Conservation (phyloP, 1,284 basidiomycete species). For the Malassezia caprae region DNA sequence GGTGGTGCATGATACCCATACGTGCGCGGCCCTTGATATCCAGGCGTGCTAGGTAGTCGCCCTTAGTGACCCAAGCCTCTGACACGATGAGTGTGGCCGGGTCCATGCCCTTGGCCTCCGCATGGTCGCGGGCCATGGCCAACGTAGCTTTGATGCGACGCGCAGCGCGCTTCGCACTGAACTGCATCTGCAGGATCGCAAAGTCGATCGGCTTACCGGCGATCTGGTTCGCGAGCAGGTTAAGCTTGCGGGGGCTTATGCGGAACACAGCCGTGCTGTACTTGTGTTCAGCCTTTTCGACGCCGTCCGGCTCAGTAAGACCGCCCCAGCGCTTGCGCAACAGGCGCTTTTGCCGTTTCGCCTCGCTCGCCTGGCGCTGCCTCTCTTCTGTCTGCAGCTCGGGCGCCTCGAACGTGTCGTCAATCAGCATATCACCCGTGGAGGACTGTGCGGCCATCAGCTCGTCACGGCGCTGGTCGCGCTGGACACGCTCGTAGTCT, state of each 20-base stretch:
- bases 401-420: constrained; percentile 27
- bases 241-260: constrained; percentile 83
- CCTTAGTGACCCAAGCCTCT: constrained; percentile 88
- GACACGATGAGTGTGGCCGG: constrained; percentile 69
- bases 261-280: constrained; percentile 83
- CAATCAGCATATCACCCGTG: constrained; percentile 35
- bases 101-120: constrained; percentile 67
- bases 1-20: constrained; percentile 67
- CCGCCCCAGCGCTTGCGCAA: constrained; percentile 37
- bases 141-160: constrained; percentile 78
- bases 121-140: constrained; percentile 75
- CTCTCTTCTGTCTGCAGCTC: constrained; percentile 21
- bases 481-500: constrained; percentile 23
- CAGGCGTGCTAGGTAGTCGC: constrained; percentile 59
- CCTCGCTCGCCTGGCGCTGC: constrained; percentile 20
- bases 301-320: constrained; percentile 23
- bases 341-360: constrained; percentile 25
- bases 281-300: constrained; percentile 59
- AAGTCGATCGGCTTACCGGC: constrained; percentile 58
- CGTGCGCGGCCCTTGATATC: constrained; percentile 79
- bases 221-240: constrained; percentile 76
- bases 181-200: constrained; percentile 92
- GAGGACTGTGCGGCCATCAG: constrained; percentile 31
- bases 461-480: constrained; percentile 25
- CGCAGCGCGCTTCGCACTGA: constrained; percentile 79